A percentile compares a stretch with the other conserved stretches of the same genome.
phyloP scores from a whole-genome alignment of 768 basidiomycete genomes.

The Rhodotorula diobovata region DNA sequence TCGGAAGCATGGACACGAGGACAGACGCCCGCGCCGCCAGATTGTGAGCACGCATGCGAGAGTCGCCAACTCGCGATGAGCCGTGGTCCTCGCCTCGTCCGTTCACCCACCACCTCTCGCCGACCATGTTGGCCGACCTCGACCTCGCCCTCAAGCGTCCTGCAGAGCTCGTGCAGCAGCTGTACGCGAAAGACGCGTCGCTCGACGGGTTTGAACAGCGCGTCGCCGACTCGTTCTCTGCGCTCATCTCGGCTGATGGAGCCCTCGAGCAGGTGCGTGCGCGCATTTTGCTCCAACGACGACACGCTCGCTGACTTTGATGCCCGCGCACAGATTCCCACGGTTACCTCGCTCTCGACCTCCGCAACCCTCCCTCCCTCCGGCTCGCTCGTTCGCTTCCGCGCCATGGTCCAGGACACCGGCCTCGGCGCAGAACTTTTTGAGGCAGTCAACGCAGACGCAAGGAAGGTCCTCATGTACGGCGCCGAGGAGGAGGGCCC shows the following conservation, averaged over 20 bases:
- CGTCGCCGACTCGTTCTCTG: slow-evolving; percentile 15
- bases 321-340: slow-evolving; percentile 1
- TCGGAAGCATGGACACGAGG: too few species aligned
- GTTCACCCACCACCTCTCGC: neutral
- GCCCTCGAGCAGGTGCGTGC: slow-evolving; percentile 12
- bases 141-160: slow-evolving; percentile 27
- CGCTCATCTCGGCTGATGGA: neutral
- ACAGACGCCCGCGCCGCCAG: too few species aligned
- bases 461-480: slow-evolving; percentile 14
- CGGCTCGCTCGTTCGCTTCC: slow-evolving; percentile 41
- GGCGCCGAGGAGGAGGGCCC: slow-evolving; percentile 22
- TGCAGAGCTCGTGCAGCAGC: slow-evolving; percentile 7
- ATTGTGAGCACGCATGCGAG: too few species aligned
- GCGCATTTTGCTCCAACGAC: rapidly evolving
- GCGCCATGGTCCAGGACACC: slow-evolving; percentile 46
- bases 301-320: neutral
- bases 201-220: slow-evolving; percentile 30
- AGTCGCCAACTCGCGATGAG: too few species aligned
- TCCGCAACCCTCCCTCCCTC: neutral
- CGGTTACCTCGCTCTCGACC: slow-evolving; percentile 10
- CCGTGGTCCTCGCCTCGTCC: neutral
- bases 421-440: slow-evolving; percentile 43
- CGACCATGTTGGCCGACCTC: slow-evolving; percentile 22
- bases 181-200: slow-evolving; percentile 7
- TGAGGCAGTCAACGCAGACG: slow-evolving; percentile 10